A percentile compares a stretch with the other conserved stretches of the same genome.
These are phyloP conservation scores for Stephania yunnanensis DNA, from an alignment of 164 flowering plant genomes.

Conservation along the genomic window DNA sequence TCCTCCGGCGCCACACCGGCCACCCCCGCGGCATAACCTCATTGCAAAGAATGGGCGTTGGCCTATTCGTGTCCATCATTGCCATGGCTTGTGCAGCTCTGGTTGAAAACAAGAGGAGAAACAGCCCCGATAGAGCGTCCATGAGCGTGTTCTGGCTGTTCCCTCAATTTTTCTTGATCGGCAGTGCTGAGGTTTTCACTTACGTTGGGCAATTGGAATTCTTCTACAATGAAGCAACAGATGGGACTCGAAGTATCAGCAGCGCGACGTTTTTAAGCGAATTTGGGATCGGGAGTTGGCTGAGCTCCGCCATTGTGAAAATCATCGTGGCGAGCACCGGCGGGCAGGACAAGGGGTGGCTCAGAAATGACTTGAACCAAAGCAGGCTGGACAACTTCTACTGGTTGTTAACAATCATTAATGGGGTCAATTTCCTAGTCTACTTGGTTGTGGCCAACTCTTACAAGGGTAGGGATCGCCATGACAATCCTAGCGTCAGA, in stretches of 20 bases:
- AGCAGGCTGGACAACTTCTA: slow-evolving; percentile 58
- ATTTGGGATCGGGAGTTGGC: slow-evolving; percentile 64
- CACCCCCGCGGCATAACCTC: slow-evolving; percentile 57
- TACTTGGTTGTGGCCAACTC: slow-evolving; percentile 37
- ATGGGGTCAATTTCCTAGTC: slow-evolving; percentile 43
- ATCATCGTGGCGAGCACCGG: slow-evolving; percentile 35
- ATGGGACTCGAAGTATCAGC: slow-evolving; percentile 69
- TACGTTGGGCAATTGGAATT: slow-evolving; percentile 76
- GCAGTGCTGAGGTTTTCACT: slow-evolving; percentile 60
- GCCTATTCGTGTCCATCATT: slow-evolving; percentile 47
- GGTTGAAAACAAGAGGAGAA: slow-evolving; percentile 43
- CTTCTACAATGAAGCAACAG: slow-evolving; percentile 69
- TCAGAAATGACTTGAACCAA: slow-evolving; percentile 40
- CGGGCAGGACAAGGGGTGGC: slow-evolving; percentile 52
- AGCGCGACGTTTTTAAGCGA: slow-evolving; percentile 59
- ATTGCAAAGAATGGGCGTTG: slow-evolving; percentile 63
- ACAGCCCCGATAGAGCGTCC: slow-evolving; percentile 6
- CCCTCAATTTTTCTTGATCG: slow-evolving; percentile 59
- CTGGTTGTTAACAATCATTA: slow-evolving; percentile 54
- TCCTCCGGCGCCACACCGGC: slow-evolving; percentile 41
- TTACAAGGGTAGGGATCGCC: slow-evolving; percentile 31
- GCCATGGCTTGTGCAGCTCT: slow-evolving; percentile 44
- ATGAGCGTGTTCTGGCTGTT: slow-evolving; percentile 62
- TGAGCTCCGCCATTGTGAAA: slow-evolving; percentile 52
- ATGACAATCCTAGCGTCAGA: slow-evolving; percentile 17